phyloP scores from a whole-genome alignment of 2,329 filamentous ascomycete species.

The Stachybotrys elegans region DNA sequence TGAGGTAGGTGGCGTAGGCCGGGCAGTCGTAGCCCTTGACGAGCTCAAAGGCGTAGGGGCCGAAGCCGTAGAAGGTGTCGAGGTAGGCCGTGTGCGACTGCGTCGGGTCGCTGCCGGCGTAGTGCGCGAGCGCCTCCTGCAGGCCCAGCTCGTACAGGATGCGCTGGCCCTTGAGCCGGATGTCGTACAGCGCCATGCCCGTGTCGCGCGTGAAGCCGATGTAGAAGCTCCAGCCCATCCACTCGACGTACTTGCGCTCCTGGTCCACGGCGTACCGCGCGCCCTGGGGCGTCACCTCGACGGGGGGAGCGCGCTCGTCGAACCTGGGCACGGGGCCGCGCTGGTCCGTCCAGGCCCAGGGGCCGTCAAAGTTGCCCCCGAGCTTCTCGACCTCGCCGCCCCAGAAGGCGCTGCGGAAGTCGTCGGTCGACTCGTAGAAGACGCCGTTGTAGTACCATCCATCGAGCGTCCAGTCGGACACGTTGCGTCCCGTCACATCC shows the following conservation, averaged over 20 bases:
- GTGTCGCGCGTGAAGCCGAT: conserved; percentile 41
- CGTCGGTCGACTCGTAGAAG: conserved; percentile 45
- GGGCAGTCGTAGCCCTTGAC: conserved; percentile 49
- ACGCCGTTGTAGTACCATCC: conserved; percentile 51
- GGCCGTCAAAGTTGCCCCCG: conserved; percentile 40
- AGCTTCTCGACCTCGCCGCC: conserved; percentile 39
- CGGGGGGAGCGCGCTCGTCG: conserved; percentile 6
- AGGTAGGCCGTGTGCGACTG: conserved; percentile 40
- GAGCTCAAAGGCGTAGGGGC: conserved; percentile 37
- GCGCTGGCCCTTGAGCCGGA: conserved; percentile 50
- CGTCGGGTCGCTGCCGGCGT: conserved; percentile 41
- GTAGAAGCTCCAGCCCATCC: conserved; percentile 43
- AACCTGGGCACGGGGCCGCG: conserved; percentile 21
- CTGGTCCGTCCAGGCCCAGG: conserved; percentile 38
- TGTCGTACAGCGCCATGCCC: conserved; percentile 44
- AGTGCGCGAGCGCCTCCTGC: conserved; percentile 50
- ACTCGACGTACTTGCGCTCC: conserved; percentile 11
- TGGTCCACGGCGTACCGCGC: conserved; percentile 8
- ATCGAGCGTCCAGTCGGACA: conserved; percentile 43
- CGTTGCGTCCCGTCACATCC: conserved; percentile 47
- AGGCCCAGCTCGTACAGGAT: conserved; percentile 52
- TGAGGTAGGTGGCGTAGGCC: conserved; percentile 42
- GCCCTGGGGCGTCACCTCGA: conserved; percentile 7
- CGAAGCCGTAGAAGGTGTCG: conserved; percentile 45
- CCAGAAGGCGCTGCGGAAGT: conserved; percentile 39